A percentile compares a stretch with the other conserved stretches of the same genome.
These are phyloP conservation scores for Spathaspora boniae DNA, from an alignment of 805 yeast species.

Conservation along the genomic window DNA sequence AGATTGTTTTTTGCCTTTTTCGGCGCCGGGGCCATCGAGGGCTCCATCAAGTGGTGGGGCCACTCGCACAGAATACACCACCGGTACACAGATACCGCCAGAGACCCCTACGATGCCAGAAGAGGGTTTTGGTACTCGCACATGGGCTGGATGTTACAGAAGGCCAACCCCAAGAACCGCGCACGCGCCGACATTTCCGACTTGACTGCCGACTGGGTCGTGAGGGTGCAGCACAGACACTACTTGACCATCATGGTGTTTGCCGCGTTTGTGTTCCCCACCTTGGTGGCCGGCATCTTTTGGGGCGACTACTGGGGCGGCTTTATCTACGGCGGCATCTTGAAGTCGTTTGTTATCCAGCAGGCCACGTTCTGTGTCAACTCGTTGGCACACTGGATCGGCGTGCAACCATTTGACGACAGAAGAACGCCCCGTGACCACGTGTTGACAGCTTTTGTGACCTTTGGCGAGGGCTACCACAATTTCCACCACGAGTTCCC, in stretches of 20 bases:
- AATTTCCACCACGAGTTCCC: constrained; percentile 92
- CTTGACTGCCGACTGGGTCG: constrained; percentile 72
- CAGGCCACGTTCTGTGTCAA: constrained; percentile 86
- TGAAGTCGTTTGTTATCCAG: constrained; percentile 68
- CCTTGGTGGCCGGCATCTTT: constrained; percentile 56
- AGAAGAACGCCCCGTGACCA: constrained; percentile 86
- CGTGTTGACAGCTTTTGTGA: constrained; percentile 72
- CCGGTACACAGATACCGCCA: constrained; percentile 75
- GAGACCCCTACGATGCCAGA: constrained; percentile 87
- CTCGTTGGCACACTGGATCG: constrained; percentile 84
- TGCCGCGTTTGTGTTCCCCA: constrained; percentile 64
- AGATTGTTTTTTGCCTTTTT: constrained; percentile 67
- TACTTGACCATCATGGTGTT: constrained; percentile 59
- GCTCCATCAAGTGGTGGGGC: constrained; percentile 88
- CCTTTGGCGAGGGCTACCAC: constrained; percentile 88
- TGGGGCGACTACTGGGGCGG: constrained; percentile 67
- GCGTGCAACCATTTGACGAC: constrained; percentile 82
- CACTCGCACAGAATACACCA: constrained; percentile 85
- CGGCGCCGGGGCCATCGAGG: constrained; percentile 82
- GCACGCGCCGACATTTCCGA: constrained; percentile 83
- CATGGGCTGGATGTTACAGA: constrained; percentile 80
- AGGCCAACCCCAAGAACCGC: constrained; percentile 77
- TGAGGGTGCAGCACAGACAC: constrained; percentile 78
- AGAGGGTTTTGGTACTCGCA: constrained; percentile 81
- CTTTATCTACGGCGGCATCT: constrained; percentile 67